Evolutionary conservation across 176 grass and related monocot genomes (phyloP).

Genomic region (Elaeis guineensis): DNA sequence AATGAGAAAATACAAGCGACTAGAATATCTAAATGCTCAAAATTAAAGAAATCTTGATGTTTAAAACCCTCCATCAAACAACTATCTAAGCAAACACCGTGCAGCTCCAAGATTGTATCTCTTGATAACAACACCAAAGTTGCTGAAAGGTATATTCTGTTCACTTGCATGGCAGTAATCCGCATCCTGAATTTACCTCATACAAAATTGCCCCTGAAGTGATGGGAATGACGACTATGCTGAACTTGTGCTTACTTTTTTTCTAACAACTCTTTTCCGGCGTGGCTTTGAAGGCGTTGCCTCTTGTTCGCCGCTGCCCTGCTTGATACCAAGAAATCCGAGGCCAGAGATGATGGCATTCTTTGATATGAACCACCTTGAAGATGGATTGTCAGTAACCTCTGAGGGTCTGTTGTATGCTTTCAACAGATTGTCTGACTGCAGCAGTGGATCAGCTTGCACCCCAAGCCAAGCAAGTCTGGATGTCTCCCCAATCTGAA

Average conservation of each 20-base stretch:
- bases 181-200: background rate
- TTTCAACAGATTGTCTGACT: constrained; percentile 64
- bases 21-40: too few relatives aligned
- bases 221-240: constrained; percentile 11
- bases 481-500: constrained; percentile 73
- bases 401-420: constrained; percentile 59
- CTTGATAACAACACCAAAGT: too few relatives aligned
- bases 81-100: too few relatives aligned
- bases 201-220: background rate
- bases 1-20: too few relatives aligned
- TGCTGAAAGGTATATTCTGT: background rate
- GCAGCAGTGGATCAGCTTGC: constrained; percentile 52
- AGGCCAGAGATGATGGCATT: constrained; percentile 82
- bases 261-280: constrained; percentile 79
- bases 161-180: background rate
- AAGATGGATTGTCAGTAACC: constrained; percentile 38
- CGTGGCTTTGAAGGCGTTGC: constrained; percentile 45
- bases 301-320: constrained; percentile 40
- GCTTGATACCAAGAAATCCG: constrained; percentile 84
- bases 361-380: constrained; percentile 96
- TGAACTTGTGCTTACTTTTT: constrained; percentile 61
- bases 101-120: too few relatives aligned
- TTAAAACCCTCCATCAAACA: too few relatives aligned
- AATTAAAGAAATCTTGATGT: too few relatives aligned
- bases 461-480: constrained; percentile 82